Base-by-base conservation (phyloP, 1,139 yeast species). In the Blastobotrys raffinosifermentans region DNA sequence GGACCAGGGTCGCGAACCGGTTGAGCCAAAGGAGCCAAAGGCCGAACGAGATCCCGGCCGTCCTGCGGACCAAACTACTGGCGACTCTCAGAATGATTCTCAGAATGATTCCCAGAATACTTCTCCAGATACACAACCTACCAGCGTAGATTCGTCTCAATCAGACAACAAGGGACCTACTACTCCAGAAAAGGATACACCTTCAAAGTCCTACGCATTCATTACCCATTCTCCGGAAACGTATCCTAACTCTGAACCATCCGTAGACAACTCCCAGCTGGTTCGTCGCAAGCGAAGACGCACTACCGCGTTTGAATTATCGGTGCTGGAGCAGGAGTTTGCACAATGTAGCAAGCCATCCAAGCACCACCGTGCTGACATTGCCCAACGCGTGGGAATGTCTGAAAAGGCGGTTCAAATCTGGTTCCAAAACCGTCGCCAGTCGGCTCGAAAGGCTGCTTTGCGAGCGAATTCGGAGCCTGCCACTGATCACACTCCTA, bases 361-460 rank as follows among this genome's bases (percentile, higher is more conserved):
- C 58, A 81, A 80, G 58, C 64, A 72, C 35, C 72, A 82, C 53
- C 75, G 97, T 50, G 69, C 76, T 32, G 80, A 77, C 47, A 83
- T 91, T 49, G 94, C 96, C 11, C 61, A 66, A 23, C 75, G 70
- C 47, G 94, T 91, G 30, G 77, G 77, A 46, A 91, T 89, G 97
- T 75, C 91, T n/a, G 96, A 87, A 59, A 87, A 87, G 60, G 94
- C 96, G 1, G 94, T 91, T 20, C 97, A 91, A 64, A 86, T 91
- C 47, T 91, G 98, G 98, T 91, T 91, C 63, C 98, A 91, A 63
- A 91, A 91, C 63, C 83, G 79, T 60, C 77, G 98, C 61, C 98
- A 91, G 64, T 74, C 87, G 30, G 63, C 79, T 48, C 76, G 93
- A 48, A 79, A 76, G 51, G 73, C 65, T 46, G 58, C 53, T 38